Conservation (phyloP, 2,329 filamentous ascomycete genomes). For the Conoideocrella luteorostrata region DNA sequence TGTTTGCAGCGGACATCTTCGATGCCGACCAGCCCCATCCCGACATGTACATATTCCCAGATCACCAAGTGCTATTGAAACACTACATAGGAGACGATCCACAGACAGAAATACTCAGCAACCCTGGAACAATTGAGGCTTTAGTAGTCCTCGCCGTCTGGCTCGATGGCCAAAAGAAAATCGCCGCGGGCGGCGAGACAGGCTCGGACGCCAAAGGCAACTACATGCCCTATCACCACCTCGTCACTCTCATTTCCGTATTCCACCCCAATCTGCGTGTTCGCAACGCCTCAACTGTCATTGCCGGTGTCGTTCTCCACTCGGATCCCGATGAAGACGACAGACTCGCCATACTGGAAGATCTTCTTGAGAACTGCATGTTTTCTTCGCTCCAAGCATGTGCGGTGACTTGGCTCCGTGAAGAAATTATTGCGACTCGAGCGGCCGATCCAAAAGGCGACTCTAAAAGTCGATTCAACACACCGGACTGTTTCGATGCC, state of each 20-base stretch:
- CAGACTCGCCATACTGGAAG: constrained; percentile 55
- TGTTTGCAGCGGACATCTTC: constrained; percentile 57
- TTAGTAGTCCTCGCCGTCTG: constrained; percentile 54
- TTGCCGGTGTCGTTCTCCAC: constrained; percentile 50
- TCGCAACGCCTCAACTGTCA: constrained; percentile 46
- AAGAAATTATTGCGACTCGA: constrained; percentile 49
- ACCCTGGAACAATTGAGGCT: constrained; percentile 52
- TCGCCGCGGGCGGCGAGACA: constrained; percentile 21
- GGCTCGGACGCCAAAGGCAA: constrained; percentile 27
- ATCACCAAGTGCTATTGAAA: constrained; percentile 48
- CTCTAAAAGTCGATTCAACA: constrained; percentile 38
- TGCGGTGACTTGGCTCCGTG: constrained; percentile 57
- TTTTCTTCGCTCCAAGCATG: constrained; percentile 57
- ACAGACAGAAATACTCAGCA: constrained; percentile 39
- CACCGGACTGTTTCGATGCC: constrained; percentile 48
- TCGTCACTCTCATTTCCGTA: constrained; percentile 49
- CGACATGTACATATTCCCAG: constrained; percentile 52
- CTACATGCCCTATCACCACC: constrained; percentile 56
- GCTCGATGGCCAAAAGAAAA: constrained; percentile 44
- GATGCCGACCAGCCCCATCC: constrained; percentile 48
- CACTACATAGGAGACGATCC: constrained; percentile 47
- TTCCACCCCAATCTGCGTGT: constrained; percentile 50
- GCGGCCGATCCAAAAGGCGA: constrained; percentile 22
- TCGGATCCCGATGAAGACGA: constrained; percentile 52
- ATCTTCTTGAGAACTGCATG: constrained; percentile 59